These are phyloP conservation scores for Poa annua DNA, from an alignment of 176 grass and related monocot genomes.

Conservation along the genomic window DNA sequence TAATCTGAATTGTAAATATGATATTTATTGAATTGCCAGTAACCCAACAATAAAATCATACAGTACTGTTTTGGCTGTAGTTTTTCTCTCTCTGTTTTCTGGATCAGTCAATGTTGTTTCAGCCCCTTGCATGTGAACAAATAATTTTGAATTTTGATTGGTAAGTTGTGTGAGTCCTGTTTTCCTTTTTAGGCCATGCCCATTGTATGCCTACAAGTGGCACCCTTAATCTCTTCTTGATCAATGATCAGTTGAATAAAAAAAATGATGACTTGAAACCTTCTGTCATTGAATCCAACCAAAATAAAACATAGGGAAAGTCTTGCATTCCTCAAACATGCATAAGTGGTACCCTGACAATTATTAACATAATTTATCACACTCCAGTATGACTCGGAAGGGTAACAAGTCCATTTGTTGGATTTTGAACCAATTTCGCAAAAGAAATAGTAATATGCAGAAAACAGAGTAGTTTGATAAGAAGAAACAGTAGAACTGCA, in stretches of 20 bases:
- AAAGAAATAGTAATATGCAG: neutral
- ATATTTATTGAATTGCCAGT: neutral
- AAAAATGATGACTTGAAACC: neutral
- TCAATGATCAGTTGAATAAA: neutral
- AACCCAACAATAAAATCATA: neutral
- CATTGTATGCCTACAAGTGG: slow-evolving; percentile 2
- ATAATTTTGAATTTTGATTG: neutral
- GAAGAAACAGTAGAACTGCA: neutral
- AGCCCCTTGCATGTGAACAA: slow-evolving; percentile 12
- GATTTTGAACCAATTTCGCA: neutral
- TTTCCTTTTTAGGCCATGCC: neutral
- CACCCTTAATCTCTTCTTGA: neutral
- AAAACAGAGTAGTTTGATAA: neutral
- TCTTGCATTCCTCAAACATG: neutral
- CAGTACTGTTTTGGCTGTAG: neutral
- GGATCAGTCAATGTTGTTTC: neutral
- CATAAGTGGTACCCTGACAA: neutral
- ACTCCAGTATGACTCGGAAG: neutral
- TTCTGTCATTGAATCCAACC: neutral
- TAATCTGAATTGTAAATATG: slow-evolving; percentile 17
- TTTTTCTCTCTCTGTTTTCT: neutral
- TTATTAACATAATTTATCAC: neutral
- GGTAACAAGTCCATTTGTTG: neutral
- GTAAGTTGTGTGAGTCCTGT: neutral
- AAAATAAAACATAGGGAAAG: neutral